Evolutionary conservation across 805 yeast species (phyloP).

Genomic region (Metschnikowia santaceciliae): DNA sequence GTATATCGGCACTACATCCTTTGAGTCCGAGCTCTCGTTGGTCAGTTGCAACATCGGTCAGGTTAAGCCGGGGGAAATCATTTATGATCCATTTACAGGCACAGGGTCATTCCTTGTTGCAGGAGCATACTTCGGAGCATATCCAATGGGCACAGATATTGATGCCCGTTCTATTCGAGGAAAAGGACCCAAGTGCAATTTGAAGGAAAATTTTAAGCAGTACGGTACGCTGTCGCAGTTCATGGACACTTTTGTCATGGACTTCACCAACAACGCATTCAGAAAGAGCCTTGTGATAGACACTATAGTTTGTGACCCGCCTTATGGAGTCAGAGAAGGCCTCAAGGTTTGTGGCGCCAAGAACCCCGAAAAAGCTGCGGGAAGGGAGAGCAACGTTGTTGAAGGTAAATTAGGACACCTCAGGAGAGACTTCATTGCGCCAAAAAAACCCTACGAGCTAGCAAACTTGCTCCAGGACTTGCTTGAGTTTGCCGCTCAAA

Average conservation of each 20-base stretch:
- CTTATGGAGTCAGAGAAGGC: conserved; percentile 96
- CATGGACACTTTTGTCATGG: conserved; percentile 84
- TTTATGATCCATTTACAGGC: conserved; percentile 95
- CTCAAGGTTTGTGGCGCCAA: conserved; percentile 87
- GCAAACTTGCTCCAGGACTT: conserved; percentile 76
- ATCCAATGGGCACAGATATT: conserved; percentile 83
- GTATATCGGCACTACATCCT: conserved; percentile 93
- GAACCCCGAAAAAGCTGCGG: conserved; percentile 60
- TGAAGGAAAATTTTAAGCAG: conserved; percentile 67
- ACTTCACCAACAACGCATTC: conserved; percentile 87
- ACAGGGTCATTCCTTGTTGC: conserved; percentile 93
- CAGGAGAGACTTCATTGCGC: conserved; percentile 81
- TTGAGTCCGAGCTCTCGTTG: conserved; percentile 88
- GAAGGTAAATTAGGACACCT: conserved; percentile 76
- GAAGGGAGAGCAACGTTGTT: conserved; percentile 69
- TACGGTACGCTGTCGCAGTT: conserved; percentile 57
- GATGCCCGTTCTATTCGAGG: conserved; percentile 80
- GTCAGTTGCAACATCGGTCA: conserved; percentile 86
- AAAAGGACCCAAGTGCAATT: conserved; percentile 48
- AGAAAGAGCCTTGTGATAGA: conserved; percentile 62
- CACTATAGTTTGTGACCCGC: conserved; percentile 91
- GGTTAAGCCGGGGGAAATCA: conserved; percentile 56
- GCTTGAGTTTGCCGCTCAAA: conserved; percentile 63
- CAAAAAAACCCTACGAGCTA: conserved; percentile 85
- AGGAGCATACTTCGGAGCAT: conserved; percentile 79